Base-by-base conservation (phyloP, 129 eudicot genomes). In the Lactuca saligna region DNA sequence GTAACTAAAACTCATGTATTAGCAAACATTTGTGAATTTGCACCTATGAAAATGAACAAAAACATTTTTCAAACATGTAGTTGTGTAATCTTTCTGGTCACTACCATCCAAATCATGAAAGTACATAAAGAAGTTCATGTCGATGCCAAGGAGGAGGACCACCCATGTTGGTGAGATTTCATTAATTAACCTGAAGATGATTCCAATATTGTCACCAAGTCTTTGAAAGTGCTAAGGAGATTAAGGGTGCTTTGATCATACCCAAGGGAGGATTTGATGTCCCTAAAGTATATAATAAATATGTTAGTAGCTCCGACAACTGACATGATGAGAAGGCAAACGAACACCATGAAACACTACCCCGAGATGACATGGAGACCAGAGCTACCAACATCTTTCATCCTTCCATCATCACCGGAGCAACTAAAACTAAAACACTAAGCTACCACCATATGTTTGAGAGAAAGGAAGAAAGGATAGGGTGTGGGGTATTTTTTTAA, bases 281-380 rank as follows among this genome's bases (percentile, higher is more conserved):
- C 93, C 8, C 74, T 77, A 33, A 93, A 88, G 81, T 91, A 91
- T 56, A 80, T 70, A n/a, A 93, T 96, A 41, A 91, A 88, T 76
- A 91, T 83, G 68, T 83, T 88, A 31, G 86, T 84, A 3, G 93
- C 88, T 7, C 97, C 97, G 16, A 88, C 69, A 59, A 83, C 86
- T 1, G 93, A 72, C 96, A 91, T 79, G 63, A 91, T 83, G 6
- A 86, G 80, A 51, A 83, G 78, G 34, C 84, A 83, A 1, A 85
- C 88, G 62, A 88, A 84, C 34, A 88, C 82, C 88, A 91, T 85
- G 93, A 88, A 91, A 96, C 97, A 91, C 49, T 93, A 79, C 35
- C 97, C 82, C 41, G 79, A 68, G 72, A 91, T 54, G 25, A 80
- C 66, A 0, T 85, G 91, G 41, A 74, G 41, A 70, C 31, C 9